Evolutionary conservation across 169 alveolate species (phyloP), one percentile per base, ranked within the genome.

Genomic region (Toxoplasma gondii): DNA sequence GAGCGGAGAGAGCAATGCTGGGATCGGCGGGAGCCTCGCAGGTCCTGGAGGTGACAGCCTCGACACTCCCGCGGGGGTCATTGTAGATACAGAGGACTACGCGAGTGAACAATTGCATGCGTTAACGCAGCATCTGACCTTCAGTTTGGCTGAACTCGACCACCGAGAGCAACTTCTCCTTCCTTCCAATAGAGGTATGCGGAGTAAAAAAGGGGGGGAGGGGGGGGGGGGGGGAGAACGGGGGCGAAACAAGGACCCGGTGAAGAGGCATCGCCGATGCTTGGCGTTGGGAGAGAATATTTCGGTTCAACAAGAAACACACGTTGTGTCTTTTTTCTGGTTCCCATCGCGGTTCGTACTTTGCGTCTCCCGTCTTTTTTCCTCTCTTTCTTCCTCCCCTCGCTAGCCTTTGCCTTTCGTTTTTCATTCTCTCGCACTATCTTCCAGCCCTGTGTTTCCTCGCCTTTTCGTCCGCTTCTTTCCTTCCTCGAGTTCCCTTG

Each of bases 121-220:
- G 83, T 53, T 88, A 82, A 27, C 70, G 43, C 93, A 88, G 84
- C 93, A 88, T 41, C 82, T 88, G 39, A 53, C 82, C 12, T 88
- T 88, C 93, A 88, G 84, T 34, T 67, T 88, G n/a, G 44, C 93
- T 19, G 82, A 88, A 34, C 93, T 88, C 44, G 93, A 64, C 38
- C 93, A 88, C 58, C 45, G 93, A 34, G 93, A 88, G 64, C 93
- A 64, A 38, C 93, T 88, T 36, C 93, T 54, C 5, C 93, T 88
- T 0, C 93, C 93, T 43, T 38, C 86, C 67, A 88, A 38, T 44
- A 88, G 24, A 88, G 93, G 93, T 88, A 24, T 12, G 84, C 44
- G 22, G 36, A 9, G 45, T 34, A 5, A 12, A 49, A 12, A 49
- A 12, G 12, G 24, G 31, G 81, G 81, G 7, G 41, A 69, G 81